Base-by-base conservation (phyloP, 306 rosid species). In the Trifolium pratense region DNA sequence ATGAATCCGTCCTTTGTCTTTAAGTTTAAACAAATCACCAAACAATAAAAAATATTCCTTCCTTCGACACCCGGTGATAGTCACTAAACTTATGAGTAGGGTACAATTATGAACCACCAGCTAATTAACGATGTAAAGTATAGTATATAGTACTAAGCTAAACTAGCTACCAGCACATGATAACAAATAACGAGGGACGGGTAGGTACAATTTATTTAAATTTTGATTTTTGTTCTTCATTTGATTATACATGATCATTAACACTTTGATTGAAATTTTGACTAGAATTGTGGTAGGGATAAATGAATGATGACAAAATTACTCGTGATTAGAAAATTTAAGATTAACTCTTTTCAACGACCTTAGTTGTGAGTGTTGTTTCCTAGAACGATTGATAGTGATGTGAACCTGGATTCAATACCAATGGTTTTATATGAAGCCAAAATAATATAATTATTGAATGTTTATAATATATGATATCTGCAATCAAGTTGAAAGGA, bases 401-500 rank as follows among this genome's bases (percentile, higher is more conserved):
- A 79, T 67, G 66, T 31, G 32, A 66, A 65, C 13, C 29, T 53
- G 26, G 46, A 73, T 61, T 57, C 39, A 8, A 29, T 34, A 43
- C 43, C 62, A 71, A 45, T 43, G 69, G 63, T 20, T 36, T 71
- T 42, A 45, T 17, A 51, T 63, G 61, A 52, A 32, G 52, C 66
- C 51, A 63, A 65, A 62, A 52, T 15, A 40, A 17, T 17, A 26
- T 17, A 29, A 52, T 11, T 18, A 18, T 40, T 78, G 20, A 71
- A 49, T 8, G 18, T 7, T 37, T 11, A 0, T 58, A 29, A 23
- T 70, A 45, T 14, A 42, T 2, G 20, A 37, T 32, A 23, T 45
- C 9, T 71, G 49, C 37, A 66, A 73, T 79, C 66, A 79, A 65
- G 36, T 57, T 57, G 75, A 79, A 66, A 18, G 15, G 64, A 79